These are phyloP conservation scores for Saccharomyces hybrid DNA, from an alignment of 1,139 yeast species.

Conservation along the genomic window DNA sequence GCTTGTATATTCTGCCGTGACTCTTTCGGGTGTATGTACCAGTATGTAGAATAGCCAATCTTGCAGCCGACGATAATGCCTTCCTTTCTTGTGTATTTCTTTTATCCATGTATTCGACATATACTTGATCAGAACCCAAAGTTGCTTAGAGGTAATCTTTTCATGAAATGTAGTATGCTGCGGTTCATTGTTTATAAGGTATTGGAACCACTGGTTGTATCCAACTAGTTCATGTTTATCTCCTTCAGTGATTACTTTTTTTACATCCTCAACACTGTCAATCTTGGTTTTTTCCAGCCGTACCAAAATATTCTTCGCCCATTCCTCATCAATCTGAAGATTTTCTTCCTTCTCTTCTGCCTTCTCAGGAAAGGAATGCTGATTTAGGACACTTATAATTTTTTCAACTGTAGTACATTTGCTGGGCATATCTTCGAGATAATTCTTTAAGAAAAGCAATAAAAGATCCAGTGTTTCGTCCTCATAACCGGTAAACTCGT, in stretches of 20 bases:
- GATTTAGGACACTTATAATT: background rate
- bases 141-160: slow-evolving; percentile 12
- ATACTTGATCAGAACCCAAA: slow-evolving; percentile 24
- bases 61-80: slow-evolving; percentile 9
- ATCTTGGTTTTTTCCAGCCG: slow-evolving; percentile 10
- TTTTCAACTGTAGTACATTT: background rate
- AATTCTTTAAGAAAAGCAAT: slow-evolving; percentile 13
- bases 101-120: slow-evolving; percentile 25
- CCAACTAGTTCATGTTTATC: slow-evolving; percentile 13
- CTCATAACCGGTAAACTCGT: slow-evolving; percentile 16
- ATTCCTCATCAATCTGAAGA: slow-evolving; percentile 21
- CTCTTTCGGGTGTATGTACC: slow-evolving; percentile 19
- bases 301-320: slow-evolving; percentile 15
- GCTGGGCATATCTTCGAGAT: slow-evolving; percentile 6
- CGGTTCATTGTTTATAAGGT: slow-evolving; percentile 21
- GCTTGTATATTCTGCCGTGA: slow-evolving; percentile 25
- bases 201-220: slow-evolving; percentile 21
- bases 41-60: slow-evolving; percentile 27
- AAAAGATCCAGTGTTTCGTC: slow-evolving; percentile 15
- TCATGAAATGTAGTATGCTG: slow-evolving; percentile 14
- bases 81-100: slow-evolving; percentile 16
- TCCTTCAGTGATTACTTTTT: slow-evolving; percentile 8
- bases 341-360: slow-evolving; percentile 5
- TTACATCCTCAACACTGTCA: slow-evolving; percentile 12
- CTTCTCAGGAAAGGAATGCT: background rate